phyloP scores from a whole-genome alignment of 1,139 yeast species.

The Lodderomyces metapsilosis region DNA sequence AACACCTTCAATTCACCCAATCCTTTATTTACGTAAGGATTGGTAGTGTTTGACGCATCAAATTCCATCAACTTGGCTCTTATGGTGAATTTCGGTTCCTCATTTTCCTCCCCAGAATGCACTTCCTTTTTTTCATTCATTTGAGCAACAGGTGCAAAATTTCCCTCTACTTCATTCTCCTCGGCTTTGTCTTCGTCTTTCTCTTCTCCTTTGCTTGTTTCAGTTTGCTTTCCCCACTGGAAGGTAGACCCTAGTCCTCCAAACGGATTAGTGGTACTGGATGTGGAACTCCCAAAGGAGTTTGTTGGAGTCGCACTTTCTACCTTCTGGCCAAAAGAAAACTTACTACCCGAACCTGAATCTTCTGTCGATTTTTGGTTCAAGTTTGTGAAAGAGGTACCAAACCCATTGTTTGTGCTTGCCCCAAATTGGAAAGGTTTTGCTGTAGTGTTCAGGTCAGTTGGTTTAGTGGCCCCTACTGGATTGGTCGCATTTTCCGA shows the following conservation, averaged over 20 bases:
- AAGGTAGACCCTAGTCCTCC: slow-evolving; percentile 2
- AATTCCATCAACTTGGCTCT: slow-evolving; percentile 72
- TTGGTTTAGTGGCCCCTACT: slow-evolving; percentile 2
- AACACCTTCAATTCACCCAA: slow-evolving; percentile 80
- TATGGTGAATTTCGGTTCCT: slow-evolving; percentile 60
- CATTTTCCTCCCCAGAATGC: slow-evolving; percentile 86
- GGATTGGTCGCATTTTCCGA: slow-evolving; percentile 13
- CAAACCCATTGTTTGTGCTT: neutral
- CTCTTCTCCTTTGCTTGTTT: slow-evolving; percentile 2
- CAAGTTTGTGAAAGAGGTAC: neutral
- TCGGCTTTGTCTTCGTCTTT: slow-evolving; percentile 15
- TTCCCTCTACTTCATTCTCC: slow-evolving; percentile 42
- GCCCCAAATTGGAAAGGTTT: slow-evolving; percentile 22
- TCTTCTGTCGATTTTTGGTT: neutral
- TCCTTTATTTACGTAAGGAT: slow-evolving; percentile 62
- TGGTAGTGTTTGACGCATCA: slow-evolving; percentile 47
- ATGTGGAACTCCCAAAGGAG: neutral
- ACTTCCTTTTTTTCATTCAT: slow-evolving; percentile 43
- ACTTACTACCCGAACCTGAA: neutral
- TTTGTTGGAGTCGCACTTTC: neutral
- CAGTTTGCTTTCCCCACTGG: slow-evolving; percentile 4
- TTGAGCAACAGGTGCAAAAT: slow-evolving; percentile 48
- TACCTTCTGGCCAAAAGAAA: neutral
- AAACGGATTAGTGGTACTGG: slow-evolving; percentile 2
- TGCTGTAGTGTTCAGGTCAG: slow-evolving; percentile 4